Percentiles rank a stretch among this genome's conserved stretches.
Evolutionary conservation across 768 basidiomycete species (phyloP).

Genomic region (Suillus subluteus): DNA sequence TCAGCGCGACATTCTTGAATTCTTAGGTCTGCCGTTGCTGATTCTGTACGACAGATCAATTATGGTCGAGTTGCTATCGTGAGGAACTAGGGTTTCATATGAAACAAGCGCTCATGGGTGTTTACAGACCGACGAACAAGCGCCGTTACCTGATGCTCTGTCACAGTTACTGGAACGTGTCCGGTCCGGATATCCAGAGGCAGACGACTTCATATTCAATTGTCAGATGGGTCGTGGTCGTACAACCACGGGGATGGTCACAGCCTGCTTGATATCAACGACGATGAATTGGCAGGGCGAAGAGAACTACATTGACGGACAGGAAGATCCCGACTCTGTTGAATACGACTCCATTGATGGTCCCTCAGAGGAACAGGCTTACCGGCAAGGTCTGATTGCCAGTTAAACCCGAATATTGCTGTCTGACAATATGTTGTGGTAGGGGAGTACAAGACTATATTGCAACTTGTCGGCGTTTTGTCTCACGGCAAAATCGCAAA

Average conservation of each 20-base stretch:
- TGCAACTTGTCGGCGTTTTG: slow-evolving; percentile 91
- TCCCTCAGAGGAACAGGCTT: slow-evolving; percentile 85
- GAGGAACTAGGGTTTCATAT: slow-evolving; percentile 32
- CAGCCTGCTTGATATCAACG: slow-evolving; percentile 83
- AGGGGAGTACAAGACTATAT: slow-evolving; percentile 97
- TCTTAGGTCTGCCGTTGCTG: not conserved
- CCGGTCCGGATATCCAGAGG: slow-evolving; percentile 53
- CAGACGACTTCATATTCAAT: slow-evolving; percentile 89
- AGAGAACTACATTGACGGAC: slow-evolving; percentile 38
- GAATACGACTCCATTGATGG: slow-evolving; percentile 78
- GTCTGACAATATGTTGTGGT: slow-evolving; percentile 11
- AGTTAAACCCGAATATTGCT: not conserved
- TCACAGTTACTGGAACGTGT: slow-evolving; percentile 79
- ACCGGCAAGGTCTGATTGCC: slow-evolving; percentile 66
- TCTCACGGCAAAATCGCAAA: slow-evolving; percentile 94
- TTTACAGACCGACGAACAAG: slow-evolving; percentile 95
- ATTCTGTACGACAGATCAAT: slow-evolving; percentile 58
- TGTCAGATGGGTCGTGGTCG: slow-evolving; percentile 95
- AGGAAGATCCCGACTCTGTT: slow-evolving; percentile 41
- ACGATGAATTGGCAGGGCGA: slow-evolving; percentile 61
- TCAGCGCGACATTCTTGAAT: slow-evolving; percentile 32
- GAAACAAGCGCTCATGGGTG: slow-evolving; percentile 11
- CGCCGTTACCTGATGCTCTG: slow-evolving; percentile 88
- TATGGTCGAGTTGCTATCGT: slow-evolving; percentile 92
- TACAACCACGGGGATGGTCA: slow-evolving; percentile 97